phyloP scores from a whole-genome alignment of 1,139 yeast species.

The Pichia sp. region DNA sequence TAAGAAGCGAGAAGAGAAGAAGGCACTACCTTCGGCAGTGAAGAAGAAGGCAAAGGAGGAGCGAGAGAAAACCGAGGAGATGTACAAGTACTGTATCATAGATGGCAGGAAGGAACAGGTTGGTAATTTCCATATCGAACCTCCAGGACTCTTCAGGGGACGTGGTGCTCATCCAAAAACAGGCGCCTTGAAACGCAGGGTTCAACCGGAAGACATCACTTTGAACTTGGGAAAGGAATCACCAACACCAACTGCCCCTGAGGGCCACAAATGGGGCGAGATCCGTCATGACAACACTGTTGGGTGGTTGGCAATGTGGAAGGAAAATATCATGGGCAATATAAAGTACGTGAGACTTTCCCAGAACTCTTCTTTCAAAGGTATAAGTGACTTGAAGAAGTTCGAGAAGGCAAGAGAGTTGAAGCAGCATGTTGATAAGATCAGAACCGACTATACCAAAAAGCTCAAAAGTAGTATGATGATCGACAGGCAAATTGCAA shows the following conservation, averaged over 20 bases:
- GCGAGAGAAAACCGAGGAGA: slow-evolving; percentile 72
- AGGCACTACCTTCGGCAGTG: slow-evolving; percentile 60
- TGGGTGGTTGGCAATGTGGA: slow-evolving; percentile 97
- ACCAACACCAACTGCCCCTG: slow-evolving; percentile 76
- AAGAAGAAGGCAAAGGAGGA: slow-evolving; percentile 70
- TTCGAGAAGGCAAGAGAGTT: slow-evolving; percentile 90
- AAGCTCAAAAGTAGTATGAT: slow-evolving; percentile 71
- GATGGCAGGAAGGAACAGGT: slow-evolving; percentile 91
- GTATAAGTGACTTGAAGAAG: slow-evolving; percentile 84
- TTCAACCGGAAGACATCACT: slow-evolving; percentile 83
- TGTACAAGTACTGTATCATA: slow-evolving; percentile 70
- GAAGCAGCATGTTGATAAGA: slow-evolving; percentile 63
- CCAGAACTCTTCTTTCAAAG: slow-evolving; percentile 85
- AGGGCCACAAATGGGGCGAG: slow-evolving; percentile 89
- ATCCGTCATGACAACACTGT: slow-evolving; percentile 84
- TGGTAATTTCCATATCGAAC: slow-evolving; percentile 91
- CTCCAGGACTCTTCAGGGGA: slow-evolving; percentile 93
- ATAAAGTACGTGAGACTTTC: slow-evolving; percentile 89
- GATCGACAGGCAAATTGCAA: slow-evolving; percentile 89
- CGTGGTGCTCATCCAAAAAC: slow-evolving; percentile 97
- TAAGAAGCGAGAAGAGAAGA: slow-evolving; percentile 65
- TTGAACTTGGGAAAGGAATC: slow-evolving; percentile 74
- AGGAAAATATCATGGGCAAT: slow-evolving; percentile 81
- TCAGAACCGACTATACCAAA: slow-evolving; percentile 70
- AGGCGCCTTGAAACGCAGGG: slow-evolving; percentile 80